These are phyloP conservation scores for Citrullus colocynthis DNA, from an alignment of 306 rosid genomes.

Conservation along the genomic window DNA sequence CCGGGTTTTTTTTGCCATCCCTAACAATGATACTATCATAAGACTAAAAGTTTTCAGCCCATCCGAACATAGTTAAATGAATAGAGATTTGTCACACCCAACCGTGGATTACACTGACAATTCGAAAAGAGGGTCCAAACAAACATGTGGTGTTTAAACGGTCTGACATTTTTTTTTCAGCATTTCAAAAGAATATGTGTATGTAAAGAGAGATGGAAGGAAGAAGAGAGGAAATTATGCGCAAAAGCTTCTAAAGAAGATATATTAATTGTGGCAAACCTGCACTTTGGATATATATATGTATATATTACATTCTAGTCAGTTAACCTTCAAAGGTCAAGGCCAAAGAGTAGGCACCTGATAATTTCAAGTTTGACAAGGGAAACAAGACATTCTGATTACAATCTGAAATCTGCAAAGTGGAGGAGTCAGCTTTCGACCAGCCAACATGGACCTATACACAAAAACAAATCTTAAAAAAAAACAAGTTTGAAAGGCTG, in stretches of 20 bases:
- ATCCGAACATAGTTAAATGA: too few relatives aligned
- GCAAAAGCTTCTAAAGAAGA: conserved; percentile 6
- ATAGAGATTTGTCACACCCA: too few relatives aligned
- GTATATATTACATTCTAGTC: conserved; percentile 1
- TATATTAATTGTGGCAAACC: background rate
- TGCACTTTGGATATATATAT: background rate
- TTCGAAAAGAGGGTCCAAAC: background rate
- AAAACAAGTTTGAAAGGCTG: background rate
- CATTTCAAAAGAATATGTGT: background rate
- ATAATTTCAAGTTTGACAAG: conserved; percentile 4
- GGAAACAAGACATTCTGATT: conserved; percentile 6
- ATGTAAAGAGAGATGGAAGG: background rate
- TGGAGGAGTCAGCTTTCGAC: background rate
- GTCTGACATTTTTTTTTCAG: background rate
- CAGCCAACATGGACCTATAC: background rate
- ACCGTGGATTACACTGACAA: background rate
- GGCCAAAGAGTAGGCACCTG: conserved; percentile 6
- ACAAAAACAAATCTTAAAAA: background rate
- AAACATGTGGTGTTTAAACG: background rate
- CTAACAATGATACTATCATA: background rate
- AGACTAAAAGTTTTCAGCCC: background rate
- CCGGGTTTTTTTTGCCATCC: too few relatives aligned
- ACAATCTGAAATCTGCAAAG: background rate
- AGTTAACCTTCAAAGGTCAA: background rate
- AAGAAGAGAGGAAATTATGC: background rate